These are phyloP conservation scores for Claviceps paspali DNA, from an alignment of 2,329 filamentous ascomycete genomes.

Conservation along the genomic window DNA sequence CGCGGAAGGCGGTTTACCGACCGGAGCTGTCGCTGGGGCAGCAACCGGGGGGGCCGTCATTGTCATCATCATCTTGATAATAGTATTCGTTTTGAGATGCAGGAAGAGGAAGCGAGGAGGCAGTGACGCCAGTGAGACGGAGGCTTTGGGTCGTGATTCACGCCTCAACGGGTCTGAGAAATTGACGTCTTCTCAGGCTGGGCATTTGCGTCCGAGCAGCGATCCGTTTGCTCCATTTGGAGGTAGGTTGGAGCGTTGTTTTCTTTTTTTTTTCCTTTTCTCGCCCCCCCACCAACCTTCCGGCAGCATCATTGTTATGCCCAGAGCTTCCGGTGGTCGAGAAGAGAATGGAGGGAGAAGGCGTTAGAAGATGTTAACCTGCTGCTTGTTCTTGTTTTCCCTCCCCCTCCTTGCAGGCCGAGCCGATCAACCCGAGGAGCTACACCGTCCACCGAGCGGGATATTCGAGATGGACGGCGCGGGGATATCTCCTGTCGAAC, in stretches of 20 bases:
- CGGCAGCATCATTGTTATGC: too few relatives aligned
- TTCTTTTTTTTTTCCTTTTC: not conserved
- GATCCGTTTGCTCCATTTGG: constrained; percentile 30
- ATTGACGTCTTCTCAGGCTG: constrained; percentile 8
- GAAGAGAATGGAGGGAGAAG: too few relatives aligned
- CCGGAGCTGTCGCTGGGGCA: constrained; percentile 19
- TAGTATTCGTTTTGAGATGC: constrained; percentile 9
- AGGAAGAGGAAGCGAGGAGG: constrained; percentile 7
- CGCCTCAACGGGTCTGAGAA: constrained; percentile 2
- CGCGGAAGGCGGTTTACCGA: constrained; percentile 9
- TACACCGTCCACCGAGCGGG: constrained; percentile 12
- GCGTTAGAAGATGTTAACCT: too few relatives aligned
- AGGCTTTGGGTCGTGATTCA: constrained; percentile 1
- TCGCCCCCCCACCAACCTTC: not conserved
- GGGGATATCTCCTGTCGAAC: constrained; percentile 16
- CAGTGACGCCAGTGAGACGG: constrained; percentile 4
- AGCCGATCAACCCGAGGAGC: constrained; percentile 16
- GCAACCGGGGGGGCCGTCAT: constrained; percentile 15
- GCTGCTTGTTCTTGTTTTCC: not conserved
- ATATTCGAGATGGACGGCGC: constrained; percentile 25
- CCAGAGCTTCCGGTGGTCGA: too few relatives aligned
- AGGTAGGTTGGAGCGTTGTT: constrained; percentile 17
- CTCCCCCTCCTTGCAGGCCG: constrained; percentile 13
- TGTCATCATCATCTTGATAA: constrained; percentile 12
- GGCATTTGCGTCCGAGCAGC: constrained; percentile 6